These are phyloP conservation scores for Mycena maculata DNA, from an alignment of 768 basidiomycete species.

Conservation along the genomic window DNA sequence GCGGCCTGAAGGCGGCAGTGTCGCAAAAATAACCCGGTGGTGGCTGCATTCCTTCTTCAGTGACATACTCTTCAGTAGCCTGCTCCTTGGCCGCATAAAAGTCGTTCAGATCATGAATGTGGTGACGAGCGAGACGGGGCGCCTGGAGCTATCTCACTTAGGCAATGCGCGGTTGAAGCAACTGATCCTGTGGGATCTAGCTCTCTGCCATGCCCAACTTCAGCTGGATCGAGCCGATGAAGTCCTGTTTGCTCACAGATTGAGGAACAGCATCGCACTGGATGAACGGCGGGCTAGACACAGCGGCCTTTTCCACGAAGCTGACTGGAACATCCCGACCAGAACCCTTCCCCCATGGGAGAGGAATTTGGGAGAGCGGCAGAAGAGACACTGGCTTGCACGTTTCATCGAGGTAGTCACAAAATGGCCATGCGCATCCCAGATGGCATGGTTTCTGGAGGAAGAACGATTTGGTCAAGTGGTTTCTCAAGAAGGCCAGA, in stretches of 20 bases:
- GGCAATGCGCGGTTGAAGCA: too few species aligned
- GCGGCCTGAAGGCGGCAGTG: too few species aligned
- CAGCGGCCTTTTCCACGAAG: not conserved
- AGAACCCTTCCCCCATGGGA: conserved; percentile 8
- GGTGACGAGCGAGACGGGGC: too few species aligned
- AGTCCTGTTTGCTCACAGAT: not conserved
- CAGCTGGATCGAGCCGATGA: conserved; percentile 12
- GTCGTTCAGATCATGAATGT: too few species aligned
- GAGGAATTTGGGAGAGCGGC: not conserved
- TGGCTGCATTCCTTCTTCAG: too few species aligned
- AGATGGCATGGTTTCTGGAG: conserved; percentile 1
- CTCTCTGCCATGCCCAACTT: conserved; percentile 1
- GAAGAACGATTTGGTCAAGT: not conserved
- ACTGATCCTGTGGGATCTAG: not conserved
- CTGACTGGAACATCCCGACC: not conserved
- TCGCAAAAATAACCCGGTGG: too few species aligned
- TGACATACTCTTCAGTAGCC: too few species aligned
- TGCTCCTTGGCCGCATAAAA: too few species aligned
- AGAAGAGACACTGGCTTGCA: conserved; percentile 1
- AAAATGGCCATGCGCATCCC: not conserved
- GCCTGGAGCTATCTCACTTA: too few species aligned
- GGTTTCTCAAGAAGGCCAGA: too few species aligned
- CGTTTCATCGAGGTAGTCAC: conserved; percentile 3
- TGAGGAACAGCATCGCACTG: not conserved
- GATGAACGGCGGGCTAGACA: too few species aligned